phyloP scores from a whole-genome alignment of 495 filamentous ascomycete genomes.

The Durotheca rogersii region DNA sequence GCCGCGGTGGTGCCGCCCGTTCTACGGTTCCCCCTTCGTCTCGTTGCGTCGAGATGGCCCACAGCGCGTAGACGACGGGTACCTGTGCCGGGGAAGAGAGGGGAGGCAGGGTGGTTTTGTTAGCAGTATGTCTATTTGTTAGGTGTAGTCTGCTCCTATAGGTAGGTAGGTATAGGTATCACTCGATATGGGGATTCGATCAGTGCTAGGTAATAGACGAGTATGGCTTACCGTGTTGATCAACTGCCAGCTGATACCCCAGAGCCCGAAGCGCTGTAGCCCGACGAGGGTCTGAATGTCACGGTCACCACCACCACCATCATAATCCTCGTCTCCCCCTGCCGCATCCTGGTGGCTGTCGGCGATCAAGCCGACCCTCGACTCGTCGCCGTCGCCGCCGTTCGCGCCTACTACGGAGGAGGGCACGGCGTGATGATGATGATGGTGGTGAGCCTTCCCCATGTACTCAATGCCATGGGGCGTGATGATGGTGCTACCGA shows the following conservation, averaged over 20 bases:
- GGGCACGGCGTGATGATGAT: constrained; percentile 2
- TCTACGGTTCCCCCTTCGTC: constrained; percentile 5
- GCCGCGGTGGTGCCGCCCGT: not conserved
- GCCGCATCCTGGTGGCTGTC: constrained; percentile 6
- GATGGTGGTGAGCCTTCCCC: constrained; percentile 21
- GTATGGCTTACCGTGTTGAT: constrained; percentile 38
- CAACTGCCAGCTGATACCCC: constrained; percentile 45
- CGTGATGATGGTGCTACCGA: constrained; percentile 49
- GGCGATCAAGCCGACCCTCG: constrained; percentile 24
- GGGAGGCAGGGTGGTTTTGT: too few relatives aligned
- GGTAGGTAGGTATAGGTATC: not conserved
- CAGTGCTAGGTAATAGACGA: not conserved
- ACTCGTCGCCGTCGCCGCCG: constrained; percentile 23
- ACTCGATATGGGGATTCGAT: not conserved
- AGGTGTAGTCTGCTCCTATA: too few relatives aligned
- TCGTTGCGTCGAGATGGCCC: constrained; percentile 32
- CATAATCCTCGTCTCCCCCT: too few relatives aligned
- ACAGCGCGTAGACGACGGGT: constrained; percentile 41
- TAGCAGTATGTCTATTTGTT: too few relatives aligned
- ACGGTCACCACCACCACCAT: too few relatives aligned
- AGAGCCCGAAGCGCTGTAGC: constrained; percentile 45
- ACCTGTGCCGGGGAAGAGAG: too few relatives aligned
- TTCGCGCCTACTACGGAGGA: not conserved
- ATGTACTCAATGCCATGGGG: constrained; percentile 42
- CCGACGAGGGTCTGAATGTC: constrained; percentile 35